Base-by-base conservation (phyloP, 2,329 filamentous ascomycete species). In the Talaromyces sp. region DNA sequence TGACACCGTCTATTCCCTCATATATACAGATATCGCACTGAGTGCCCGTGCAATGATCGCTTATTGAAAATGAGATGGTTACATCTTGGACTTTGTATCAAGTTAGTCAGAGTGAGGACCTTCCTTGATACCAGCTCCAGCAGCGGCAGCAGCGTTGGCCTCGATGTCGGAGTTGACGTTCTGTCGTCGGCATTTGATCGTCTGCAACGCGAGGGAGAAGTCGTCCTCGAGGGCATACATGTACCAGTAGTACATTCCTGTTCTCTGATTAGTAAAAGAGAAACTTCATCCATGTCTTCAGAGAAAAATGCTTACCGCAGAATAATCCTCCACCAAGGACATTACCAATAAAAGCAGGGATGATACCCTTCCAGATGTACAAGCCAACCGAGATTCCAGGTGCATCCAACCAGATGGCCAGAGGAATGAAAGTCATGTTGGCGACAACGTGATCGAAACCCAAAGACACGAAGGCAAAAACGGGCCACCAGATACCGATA, bases 331-430 rank as follows among this genome's bases (percentile, higher is more conserved):
- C 66, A n/a, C 66, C 66, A 54, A 67, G 58, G n/a, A 67, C 62
- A 27, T 67, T 67, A 19, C 66, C 66, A 62, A 67, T 66, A n/a
- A 66, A 49, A 14, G 60, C 63, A 22, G 11, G 76, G 75, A 68
- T 78, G 72, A 62, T 78, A 72, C 16, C 92, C 66, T 78, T 77
- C 69, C 77, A 86, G 75, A 80, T 79, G 60, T 77, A 78, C 27
- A 75, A 72, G 13, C 78, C 79, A 49, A 81, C 71, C 1, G 73
- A 72, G 66, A 82, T 81, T 63, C 81, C 60, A 6, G 70, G 67
- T 13, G 70, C 72, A 59, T 70, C 71, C 24, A 72, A 70, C 63
- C 63, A 65, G 67, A 73, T 73, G 33, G 69, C 72, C 54, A 73
- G 68, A 4, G 72, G 70, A n/a, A 69, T 58, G 45, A 69, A 68